Evolutionary conservation across 169 alveolate genomes (phyloP), one percentile per base, ranked within the genome.

Genomic region (Cardiosporidium cionae): DNA sequence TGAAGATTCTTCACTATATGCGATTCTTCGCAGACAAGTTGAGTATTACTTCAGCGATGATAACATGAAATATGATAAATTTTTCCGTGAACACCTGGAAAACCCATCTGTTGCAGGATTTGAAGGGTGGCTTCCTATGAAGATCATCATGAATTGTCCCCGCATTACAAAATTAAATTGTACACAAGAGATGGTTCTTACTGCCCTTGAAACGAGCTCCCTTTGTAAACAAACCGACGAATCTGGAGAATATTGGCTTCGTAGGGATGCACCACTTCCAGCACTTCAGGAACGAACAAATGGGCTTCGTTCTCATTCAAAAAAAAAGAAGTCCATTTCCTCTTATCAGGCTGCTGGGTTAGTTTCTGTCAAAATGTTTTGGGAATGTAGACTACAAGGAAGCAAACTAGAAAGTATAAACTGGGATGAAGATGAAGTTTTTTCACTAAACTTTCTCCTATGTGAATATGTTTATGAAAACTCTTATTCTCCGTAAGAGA

Each of bases 1-100:
- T 44, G 58, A 16, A 16, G n/a, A n/a, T n/a, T 44, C 58, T 16
- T 16, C 16, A 44, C 16, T 16, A n/a, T 16, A 44, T 44, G 58
- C 58, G n/a, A 44, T n/a, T 16, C 16, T 44, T 16, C 16, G n/a
- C 27, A 52, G 73, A 22, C 85, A 80, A 68, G 65, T 80, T 0
- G 85, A 80, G 65, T 80, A 80, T 28, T 80, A 80, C 64, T 77
- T 80, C 37, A 72, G 83, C 34, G 85, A 80, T 64, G 82, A 80
- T 35, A 80, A 80, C 32, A 70, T 80, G 7, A 65, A 54, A 28
- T 71, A 72, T 2, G 85, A 80, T 54, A 44, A 68, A 2, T 80
- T 80, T 71, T 80, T 80, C 67, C 85, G 74, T 33, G 67, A 67
- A 52, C 44, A 28, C 37, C 73, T 80, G 71, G 69, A 76, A 28